A percentile compares a stretch with the other conserved stretches of the same genome.
These are phyloP conservation scores for Chrysochromulina tobinii DNA, from an alignment of 78 protist species.

Conservation along the genomic window DNA sequence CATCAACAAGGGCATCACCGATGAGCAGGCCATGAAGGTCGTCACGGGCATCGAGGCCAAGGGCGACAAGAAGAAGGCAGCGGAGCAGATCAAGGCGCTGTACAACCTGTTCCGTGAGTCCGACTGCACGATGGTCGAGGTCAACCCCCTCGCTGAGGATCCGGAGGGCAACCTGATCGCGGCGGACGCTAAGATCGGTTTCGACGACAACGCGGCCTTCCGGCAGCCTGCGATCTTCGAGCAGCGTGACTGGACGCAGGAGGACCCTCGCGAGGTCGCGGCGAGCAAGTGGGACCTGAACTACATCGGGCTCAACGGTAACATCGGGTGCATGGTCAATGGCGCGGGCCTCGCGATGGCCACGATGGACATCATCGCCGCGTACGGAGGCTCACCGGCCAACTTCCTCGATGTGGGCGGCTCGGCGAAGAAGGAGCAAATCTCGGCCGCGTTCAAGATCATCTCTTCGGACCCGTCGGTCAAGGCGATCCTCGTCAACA, in stretches of 20 bases:
- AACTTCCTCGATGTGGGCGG: slow-evolving; percentile 99
- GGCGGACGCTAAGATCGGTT: slow-evolving; percentile 93
- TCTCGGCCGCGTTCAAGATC: slow-evolving; percentile 90
- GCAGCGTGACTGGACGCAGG: slow-evolving; percentile 71
- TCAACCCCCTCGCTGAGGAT: slow-evolving; percentile 91
- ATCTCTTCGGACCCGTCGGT: slow-evolving; percentile 72
- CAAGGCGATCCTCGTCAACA: slow-evolving; percentile 52
- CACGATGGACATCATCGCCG: slow-evolving; percentile 95
- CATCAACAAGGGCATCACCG: slow-evolving; percentile 73
- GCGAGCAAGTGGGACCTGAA: slow-evolving; percentile 91
- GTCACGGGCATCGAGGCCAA: slow-evolving; percentile 69
- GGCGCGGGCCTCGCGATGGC: slow-evolving; percentile 99
- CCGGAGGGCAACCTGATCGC: slow-evolving; percentile 57
- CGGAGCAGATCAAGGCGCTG: slow-evolving; percentile 29
- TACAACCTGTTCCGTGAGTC: slow-evolving; percentile 41
- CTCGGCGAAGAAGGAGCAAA: slow-evolving; percentile 51
- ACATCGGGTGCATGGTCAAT: slow-evolving; percentile 92
- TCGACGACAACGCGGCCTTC: slow-evolving; percentile 97
- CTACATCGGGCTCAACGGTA: slow-evolving; percentile 96
- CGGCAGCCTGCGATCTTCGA: slow-evolving; percentile 88
- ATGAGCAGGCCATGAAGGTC: slow-evolving; percentile 63
- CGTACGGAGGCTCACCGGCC: slow-evolving; percentile 95
- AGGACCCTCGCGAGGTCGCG: slow-evolving; percentile 89
- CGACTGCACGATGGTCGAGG: slow-evolving; percentile 86
- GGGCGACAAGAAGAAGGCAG: slow-evolving; percentile 7